Evolutionary conservation across 768 basidiomycete genomes (phyloP).

Genomic region (Collybiopsis luxurians): DNA sequence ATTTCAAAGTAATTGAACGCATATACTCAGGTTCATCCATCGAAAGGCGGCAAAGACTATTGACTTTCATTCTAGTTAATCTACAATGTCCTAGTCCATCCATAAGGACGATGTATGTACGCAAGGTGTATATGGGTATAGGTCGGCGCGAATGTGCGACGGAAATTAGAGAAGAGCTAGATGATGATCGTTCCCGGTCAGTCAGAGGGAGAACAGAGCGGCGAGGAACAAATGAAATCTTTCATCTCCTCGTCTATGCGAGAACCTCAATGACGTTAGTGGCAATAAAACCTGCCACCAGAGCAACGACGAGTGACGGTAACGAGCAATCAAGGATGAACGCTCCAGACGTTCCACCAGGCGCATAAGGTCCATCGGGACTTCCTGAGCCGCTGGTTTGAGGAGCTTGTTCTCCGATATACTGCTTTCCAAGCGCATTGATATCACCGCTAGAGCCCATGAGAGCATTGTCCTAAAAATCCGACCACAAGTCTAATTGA

Average conservation of each 20-base stretch:
- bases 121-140: too few species aligned
- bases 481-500: neutral
- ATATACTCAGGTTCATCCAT: too few species aligned
- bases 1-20: too few species aligned
- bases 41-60: too few species aligned
- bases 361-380: conserved; percentile 9
- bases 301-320: neutral
- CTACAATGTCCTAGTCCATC: too few species aligned
- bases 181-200: too few species aligned
- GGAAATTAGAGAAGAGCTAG: too few species aligned
- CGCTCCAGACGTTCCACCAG: conserved; percentile 2
- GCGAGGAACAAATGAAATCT: too few species aligned
- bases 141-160: too few species aligned
- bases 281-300: neutral
- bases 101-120: too few species aligned
- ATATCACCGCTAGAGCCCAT: conserved; percentile 42
- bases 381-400: conserved; percentile 7
- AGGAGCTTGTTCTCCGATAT: conserved; percentile 28
- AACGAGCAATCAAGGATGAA: neutral
- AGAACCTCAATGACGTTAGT: neutral
- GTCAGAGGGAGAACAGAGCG: too few species aligned
- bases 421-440: conserved; percentile 46
- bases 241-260: neutral
- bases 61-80: too few species aligned
- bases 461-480: conserved; percentile 41